Evolutionary conservation across 225 moss, liverwort and hornwort species (phyloP).

Genomic region (Takakia lepidozioides): DNA sequence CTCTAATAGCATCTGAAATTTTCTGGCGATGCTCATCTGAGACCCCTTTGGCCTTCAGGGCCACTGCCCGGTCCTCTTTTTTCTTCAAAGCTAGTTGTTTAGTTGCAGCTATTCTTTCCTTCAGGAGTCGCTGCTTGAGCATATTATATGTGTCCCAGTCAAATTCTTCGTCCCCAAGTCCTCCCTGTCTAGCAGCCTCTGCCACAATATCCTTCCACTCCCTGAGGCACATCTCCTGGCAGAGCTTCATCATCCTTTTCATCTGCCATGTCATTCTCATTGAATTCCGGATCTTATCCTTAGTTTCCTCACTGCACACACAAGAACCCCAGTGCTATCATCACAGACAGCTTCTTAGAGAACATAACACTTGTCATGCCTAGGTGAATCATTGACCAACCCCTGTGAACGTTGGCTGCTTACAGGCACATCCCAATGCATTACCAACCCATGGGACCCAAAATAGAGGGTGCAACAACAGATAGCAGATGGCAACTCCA

Average conservation of each 20-base stretch:
- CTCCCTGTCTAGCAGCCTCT: conserved; percentile 65
- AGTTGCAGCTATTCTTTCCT: conserved; percentile 9
- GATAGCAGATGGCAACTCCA: background rate
- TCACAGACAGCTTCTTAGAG: background rate
- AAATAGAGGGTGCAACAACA: background rate
- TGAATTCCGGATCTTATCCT: conserved; percentile 57
- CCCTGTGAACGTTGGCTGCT: background rate
- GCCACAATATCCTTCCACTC: conserved; percentile 73
- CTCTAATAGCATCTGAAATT: conserved; percentile 78
- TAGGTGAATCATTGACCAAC: background rate
- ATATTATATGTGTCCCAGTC: conserved; percentile 55
- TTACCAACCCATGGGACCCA: background rate
- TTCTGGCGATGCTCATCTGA: conserved; percentile 64
- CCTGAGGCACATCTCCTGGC: conserved; percentile 32
- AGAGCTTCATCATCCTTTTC: conserved; percentile 34
- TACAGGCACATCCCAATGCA: background rate
- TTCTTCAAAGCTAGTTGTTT: conserved; percentile 8
- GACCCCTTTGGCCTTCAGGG: conserved; percentile 16
- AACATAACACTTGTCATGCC: no score
- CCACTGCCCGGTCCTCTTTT: conserved; percentile 3
- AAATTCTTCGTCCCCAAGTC: conserved; percentile 50
- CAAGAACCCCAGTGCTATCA: background rate
- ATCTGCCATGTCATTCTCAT: conserved; percentile 56
- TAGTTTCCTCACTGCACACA: conserved; percentile 58
- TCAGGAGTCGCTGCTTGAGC: conserved; percentile 22